Percentiles rank a stretch among this genome's conserved stretches.
Conservation (phyloP, 164 flowering plant species). For the Euptelea pleiosperma region DNA sequence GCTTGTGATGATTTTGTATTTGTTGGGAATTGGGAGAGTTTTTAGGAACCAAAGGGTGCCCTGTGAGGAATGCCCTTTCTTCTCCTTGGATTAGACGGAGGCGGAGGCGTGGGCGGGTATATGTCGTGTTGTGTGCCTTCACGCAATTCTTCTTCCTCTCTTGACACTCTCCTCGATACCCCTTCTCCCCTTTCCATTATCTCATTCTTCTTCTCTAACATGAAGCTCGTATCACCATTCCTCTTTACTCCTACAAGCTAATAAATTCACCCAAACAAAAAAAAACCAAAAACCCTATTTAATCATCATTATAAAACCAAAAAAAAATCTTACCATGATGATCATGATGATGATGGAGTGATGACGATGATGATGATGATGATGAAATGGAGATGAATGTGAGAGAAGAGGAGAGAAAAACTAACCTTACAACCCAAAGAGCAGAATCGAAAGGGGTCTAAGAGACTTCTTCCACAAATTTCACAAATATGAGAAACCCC, state of each 20-base stretch:
- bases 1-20: no score
- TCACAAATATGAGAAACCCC: conserved; percentile 74
- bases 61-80: conserved; percentile 91
- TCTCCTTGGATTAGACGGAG: conserved; percentile 60
- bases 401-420: not conserved
- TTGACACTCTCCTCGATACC: conserved; percentile 24
- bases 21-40: not conserved
- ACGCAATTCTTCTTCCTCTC: conserved; percentile 51
- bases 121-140: conserved; percentile 55
- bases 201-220: conserved; percentile 41
- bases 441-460: conserved; percentile 84
- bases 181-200: conserved; percentile 41
- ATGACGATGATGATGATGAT: conserved; percentile 3
- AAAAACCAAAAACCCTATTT: conserved; percentile 1
- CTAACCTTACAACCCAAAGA: conserved; percentile 93
- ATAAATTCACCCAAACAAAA: conserved; percentile 8
- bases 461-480: conserved; percentile 71
- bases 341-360: not conserved
- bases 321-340: conserved; percentile 3
- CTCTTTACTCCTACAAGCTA: conserved; percentile 75
- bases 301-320: not conserved
- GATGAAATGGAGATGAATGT: no score
- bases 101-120: conserved; percentile 59
- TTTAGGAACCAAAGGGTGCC: conserved; percentile 70
- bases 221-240: conserved; percentile 68